Evolutionary conservation across 2,329 filamentous ascomycete species (phyloP), one percentile per base, ranked within the genome.

Genomic region (Fusarium lateritium): DNA sequence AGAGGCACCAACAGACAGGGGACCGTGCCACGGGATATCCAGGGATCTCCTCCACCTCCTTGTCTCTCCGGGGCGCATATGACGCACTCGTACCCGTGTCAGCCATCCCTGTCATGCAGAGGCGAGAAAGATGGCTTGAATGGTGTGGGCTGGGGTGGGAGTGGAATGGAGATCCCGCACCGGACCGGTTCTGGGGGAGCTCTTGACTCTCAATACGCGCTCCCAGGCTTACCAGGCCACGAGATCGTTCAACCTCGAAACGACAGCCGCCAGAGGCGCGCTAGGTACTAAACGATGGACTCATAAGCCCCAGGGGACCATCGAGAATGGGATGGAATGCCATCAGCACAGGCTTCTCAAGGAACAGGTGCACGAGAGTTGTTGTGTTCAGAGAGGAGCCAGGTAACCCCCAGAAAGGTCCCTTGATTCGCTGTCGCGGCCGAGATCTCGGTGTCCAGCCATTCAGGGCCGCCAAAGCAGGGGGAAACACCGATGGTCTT

Each of bases 81-180:
- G 72, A 74, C 72, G 72, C 72, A 71, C 68, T 73, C 58, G 56
- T 58, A 72, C 72, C 72, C 72, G 70, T 73, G 65, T 51, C 62
- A 65, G 60, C 55, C 31, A 69, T 71, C 61, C 67, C 55, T 70
- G 67, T 46, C 55, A 39, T 71, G 56, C 67, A 64, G 71, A 71
- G 69, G 67, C 62, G 65, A 73, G 56, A 57, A 55, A 65, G 51
- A 50, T 63, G 59, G 51, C 34, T 62, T 60, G 51, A 47, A 44
- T 58, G 69, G 57, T 56, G 70, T 65, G 60, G 53, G 51, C 47
- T 58, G 47, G 51, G 67, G 64, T 62, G 59, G 65, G 50, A 15
- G 68, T 71, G 69, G 58, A 72, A 62, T 68, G 50, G 42, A 56
- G 69, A 73, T 73, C 60, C 59, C 59, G 59, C 53, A 58, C 71